phyloP scores from a whole-genome alignment of 805 yeast species.

The Yarrowia keelungensis region DNA sequence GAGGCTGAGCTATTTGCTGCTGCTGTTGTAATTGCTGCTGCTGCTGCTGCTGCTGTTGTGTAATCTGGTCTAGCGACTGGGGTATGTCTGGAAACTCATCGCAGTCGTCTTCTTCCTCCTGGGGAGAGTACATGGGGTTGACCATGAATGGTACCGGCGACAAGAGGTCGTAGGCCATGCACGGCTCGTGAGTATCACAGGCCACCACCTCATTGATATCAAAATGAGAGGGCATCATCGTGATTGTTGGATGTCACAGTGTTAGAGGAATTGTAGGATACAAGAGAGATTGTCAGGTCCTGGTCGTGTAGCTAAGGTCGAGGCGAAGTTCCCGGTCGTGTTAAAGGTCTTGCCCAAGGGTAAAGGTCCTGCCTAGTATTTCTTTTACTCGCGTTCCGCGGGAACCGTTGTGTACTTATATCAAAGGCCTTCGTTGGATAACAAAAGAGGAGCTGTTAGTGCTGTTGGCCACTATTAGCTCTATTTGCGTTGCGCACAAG shows the following conservation, averaged over 20 bases:
- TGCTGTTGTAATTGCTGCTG: neutral
- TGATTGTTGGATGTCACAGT: neutral
- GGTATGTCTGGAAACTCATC: slow-evolving; percentile 36
- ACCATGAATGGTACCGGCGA: slow-evolving; percentile 34
- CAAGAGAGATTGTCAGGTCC: too few species aligned
- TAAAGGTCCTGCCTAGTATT: neutral
- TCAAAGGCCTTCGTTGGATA: slow-evolving; percentile 7
- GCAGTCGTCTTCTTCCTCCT: slow-evolving; percentile 34
- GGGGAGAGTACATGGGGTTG: slow-evolving; percentile 37
- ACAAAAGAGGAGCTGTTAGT: slow-evolving; percentile 34
- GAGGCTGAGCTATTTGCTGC: slow-evolving; percentile 6
- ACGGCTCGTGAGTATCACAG: slow-evolving; percentile 27
- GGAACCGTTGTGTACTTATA: slow-evolving; percentile 19
- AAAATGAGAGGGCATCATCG: slow-evolving; percentile 39
- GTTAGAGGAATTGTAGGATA: too few species aligned
- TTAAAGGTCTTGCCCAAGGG: too few species aligned
- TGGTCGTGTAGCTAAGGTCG: too few species aligned
- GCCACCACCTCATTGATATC: slow-evolving; percentile 35
- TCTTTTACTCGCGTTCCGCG: neutral
- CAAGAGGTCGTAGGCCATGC: slow-evolving; percentile 24
- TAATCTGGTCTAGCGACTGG: slow-evolving; percentile 18
- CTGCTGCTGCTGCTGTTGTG: slow-evolving; percentile 9
- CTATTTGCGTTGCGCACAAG: slow-evolving; percentile 34
- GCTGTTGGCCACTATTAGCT: slow-evolving; percentile 25
- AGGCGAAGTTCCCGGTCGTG: too few species aligned